These are phyloP conservation scores for Gypsophila paniculata DNA, from an alignment of 179 eudicot species.

Conservation along the genomic window DNA sequence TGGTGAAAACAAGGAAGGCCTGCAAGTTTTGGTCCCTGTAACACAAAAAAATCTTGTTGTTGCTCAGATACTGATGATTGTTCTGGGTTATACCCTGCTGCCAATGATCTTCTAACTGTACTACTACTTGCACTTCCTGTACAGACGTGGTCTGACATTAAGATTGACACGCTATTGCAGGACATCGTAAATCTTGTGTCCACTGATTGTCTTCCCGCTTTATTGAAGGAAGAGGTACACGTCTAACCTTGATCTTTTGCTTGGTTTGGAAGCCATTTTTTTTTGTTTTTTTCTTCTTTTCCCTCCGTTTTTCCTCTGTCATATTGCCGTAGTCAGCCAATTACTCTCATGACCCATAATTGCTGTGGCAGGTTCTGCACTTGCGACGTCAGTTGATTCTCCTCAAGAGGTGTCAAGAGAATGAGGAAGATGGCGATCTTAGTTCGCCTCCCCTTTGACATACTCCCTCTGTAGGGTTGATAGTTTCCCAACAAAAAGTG, in stretches of 20 bases:
- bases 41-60: constrained; percentile 33
- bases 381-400: constrained; percentile 73
- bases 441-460: constrained; percentile 44
- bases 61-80: constrained; percentile 35
- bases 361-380: constrained; percentile 59
- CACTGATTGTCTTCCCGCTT: constrained; percentile 54
- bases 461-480: background rate
- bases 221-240: constrained; percentile 82
- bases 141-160: constrained; percentile 72
- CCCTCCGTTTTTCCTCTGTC: background rate
- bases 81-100: constrained; percentile 50
- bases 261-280: too few species aligned
- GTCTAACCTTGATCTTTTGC: background rate
- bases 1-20: constrained; percentile 49
- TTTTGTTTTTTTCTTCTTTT: background rate
- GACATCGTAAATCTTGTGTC: constrained; percentile 52
- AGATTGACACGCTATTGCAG: constrained; percentile 42
- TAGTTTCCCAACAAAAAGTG: too few species aligned
- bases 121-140: constrained; percentile 81
- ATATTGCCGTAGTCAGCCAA: background rate
- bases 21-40: constrained; percentile 68
- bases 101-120: constrained; percentile 68
- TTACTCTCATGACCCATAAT: constrained; percentile 16
- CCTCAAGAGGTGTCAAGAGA: constrained; percentile 70
- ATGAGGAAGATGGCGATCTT: constrained; percentile 65